phyloP scores from a whole-genome alignment of 78 protist species.

The Dictyostelium brefeldianum region DNA sequence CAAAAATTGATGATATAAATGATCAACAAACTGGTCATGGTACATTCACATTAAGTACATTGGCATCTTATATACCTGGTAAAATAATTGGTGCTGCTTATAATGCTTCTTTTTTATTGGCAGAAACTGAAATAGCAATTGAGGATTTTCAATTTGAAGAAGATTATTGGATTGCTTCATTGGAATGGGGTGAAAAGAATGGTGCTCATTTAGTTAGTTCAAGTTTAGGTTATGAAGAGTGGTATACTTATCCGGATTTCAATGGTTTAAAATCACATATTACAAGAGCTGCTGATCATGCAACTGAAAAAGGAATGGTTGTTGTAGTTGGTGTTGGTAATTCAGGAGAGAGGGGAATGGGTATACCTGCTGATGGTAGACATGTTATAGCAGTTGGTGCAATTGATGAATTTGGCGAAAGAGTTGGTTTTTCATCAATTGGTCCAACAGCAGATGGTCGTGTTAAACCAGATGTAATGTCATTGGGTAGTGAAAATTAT shows the following conservation, averaged over 20 bases:
- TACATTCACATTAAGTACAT: slow-evolving; percentile 26
- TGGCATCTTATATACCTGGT: slow-evolving; percentile 57
- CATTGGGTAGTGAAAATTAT: slow-evolving; percentile 33
- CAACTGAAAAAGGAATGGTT: slow-evolving; percentile 54
- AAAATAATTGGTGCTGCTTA: slow-evolving; percentile 63
- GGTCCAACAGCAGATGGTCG: slow-evolving; percentile 81
- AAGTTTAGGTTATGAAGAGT: slow-evolving; percentile 41
- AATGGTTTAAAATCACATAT: slow-evolving; percentile 32
- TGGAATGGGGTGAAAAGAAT: slow-evolving; percentile 73
- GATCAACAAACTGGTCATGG: slow-evolving; percentile 65
- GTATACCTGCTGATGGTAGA: slow-evolving; percentile 73
- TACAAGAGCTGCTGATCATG: slow-evolving; percentile 53
- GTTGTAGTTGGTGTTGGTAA: slow-evolving; percentile 67
- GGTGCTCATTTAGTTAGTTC: slow-evolving; percentile 53
- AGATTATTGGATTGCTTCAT: slow-evolving; percentile 51
- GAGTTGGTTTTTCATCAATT: slow-evolving; percentile 33
- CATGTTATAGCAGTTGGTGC: slow-evolving; percentile 67
- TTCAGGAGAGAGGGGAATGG: background rate
- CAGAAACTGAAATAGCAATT: slow-evolving; percentile 29
- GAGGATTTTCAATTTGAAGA: slow-evolving; percentile 53
- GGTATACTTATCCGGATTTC: slow-evolving; percentile 54
- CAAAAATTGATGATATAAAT: background rate
- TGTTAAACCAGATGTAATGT: slow-evolving; percentile 55
- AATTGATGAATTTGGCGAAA: background rate
- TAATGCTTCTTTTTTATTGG: slow-evolving; percentile 52